Evolutionary conservation across 2,329 filamentous ascomycete genomes (phyloP).

Genomic region (Colletotrichum cereale): DNA sequence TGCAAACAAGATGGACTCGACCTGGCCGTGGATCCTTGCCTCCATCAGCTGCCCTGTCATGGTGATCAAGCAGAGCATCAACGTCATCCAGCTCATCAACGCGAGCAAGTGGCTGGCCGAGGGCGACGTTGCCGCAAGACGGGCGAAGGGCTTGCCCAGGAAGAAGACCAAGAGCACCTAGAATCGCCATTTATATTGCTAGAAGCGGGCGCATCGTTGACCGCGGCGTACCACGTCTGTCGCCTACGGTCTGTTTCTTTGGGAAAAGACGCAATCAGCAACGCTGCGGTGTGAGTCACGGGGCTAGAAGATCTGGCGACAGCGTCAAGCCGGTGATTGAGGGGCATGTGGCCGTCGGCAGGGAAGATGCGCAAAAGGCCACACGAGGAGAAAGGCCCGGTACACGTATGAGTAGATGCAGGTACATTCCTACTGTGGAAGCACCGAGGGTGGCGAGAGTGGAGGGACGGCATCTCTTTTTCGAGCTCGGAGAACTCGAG

Average conservation of each 20-base stretch:
- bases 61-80: slow-evolving; percentile 92
- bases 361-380: neutral
- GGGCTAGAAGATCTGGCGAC: neutral
- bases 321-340: neutral
- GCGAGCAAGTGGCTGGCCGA: slow-evolving; percentile 93
- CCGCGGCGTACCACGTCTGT: neutral
- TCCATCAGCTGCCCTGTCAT: slow-evolving; percentile 87
- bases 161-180: slow-evolving; percentile 48
- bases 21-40: slow-evolving; percentile 77
- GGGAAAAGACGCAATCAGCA: neutral
- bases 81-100: slow-evolving; percentile 93
- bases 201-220: neutral
- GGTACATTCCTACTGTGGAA: neutral
- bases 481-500: slow-evolving; percentile 1
- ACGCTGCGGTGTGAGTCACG: neutral
- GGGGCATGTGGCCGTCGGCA: neutral
- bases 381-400: neutral
- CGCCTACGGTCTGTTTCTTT: neutral
- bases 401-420: neutral
- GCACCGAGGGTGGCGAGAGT: too few species aligned
- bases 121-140: slow-evolving; percentile 81
- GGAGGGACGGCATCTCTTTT: neutral
- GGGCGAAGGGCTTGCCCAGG: slow-evolving; percentile 63
- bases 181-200: neutral
- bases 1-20: slow-evolving; percentile 91